Evolutionary conservation across 257 asterid genomes (phyloP).

Genomic region (Solanum habrochaites): DNA sequence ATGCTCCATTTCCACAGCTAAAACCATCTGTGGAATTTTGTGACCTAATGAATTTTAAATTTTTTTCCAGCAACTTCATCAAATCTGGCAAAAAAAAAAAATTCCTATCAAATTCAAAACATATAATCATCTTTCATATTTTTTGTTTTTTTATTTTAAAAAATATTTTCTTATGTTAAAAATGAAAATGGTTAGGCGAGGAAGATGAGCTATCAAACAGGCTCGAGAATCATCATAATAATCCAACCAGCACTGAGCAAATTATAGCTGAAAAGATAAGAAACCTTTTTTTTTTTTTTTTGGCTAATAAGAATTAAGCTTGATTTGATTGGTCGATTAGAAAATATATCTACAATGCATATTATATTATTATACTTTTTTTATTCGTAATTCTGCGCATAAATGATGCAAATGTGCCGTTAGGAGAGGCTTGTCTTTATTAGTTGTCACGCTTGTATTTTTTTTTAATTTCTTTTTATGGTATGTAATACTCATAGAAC

Average conservation of each 20-base stretch:
- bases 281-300: background rate
- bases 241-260: background rate
- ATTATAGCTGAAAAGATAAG: background rate
- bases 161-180: no score
- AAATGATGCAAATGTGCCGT: background rate
- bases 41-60: background rate
- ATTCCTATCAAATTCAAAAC: background rate
- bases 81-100: background rate
- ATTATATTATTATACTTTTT: background rate
- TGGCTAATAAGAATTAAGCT: background rate
- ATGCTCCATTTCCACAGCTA: constrained; percentile 1
- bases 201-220: background rate
- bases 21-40: background rate
- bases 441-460: background rate
- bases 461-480: background rate
- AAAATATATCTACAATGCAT: background rate
- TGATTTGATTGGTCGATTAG: background rate
- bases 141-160: no score
- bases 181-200: background rate
- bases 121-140: background rate
- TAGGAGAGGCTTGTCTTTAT: background rate
- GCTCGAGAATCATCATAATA: background rate
- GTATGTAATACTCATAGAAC: no score
- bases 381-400: no score
- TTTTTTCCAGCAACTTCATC: background rate